Base-by-base conservation (phyloP, 441 rosid genomes). In the Erysimum cheiri region DNA sequence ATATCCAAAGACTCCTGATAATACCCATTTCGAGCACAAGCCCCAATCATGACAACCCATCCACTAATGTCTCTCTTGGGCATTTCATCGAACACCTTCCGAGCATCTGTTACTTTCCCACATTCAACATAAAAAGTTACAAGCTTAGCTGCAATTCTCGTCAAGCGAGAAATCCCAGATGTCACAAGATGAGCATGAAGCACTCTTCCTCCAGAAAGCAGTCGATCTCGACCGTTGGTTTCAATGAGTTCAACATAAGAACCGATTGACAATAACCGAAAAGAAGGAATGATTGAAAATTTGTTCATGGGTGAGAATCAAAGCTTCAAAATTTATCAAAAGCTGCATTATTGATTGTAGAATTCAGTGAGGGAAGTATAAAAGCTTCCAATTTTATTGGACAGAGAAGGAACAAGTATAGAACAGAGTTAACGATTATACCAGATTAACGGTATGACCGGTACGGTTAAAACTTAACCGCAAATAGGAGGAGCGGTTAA, bases 51-150 rank as follows among this genome's bases (percentile, higher is more conserved):
- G 50, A 72, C 73, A 46, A 80, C 73, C 84, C 93, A 87, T n/a
- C 83, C 70, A 24, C 80, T 78, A 33, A 69, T 48, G 13, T 83
- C 82, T 60, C 83, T 66, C 5, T 75, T 41, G 11, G 88, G 87
- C 72, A 89, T 85, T 82, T 68, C 64, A 57, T 89, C 92, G 69
- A 91, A 91, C 90, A 87, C 37, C 26, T 83, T 85, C 32, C 78
- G 82, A 2, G 92, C 95, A 43, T 69, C 52, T 2, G 14, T 0
- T 22, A 80, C 12, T 33, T 74, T 79, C 12, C 76, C 85, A 60
- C 81, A 77, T 41, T 83, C 80, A 0, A 68, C 53, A 39, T 91
- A 91, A 49, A 86, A 72, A 0, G 69, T 3, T 2, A 87, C 77
- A 69, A 87, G 84, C 77, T 86, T 85, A 71, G 82, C 57, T 35